Base-by-base conservation (phyloP, 345 rosid genomes). In the Gossypium bickii region DNA sequence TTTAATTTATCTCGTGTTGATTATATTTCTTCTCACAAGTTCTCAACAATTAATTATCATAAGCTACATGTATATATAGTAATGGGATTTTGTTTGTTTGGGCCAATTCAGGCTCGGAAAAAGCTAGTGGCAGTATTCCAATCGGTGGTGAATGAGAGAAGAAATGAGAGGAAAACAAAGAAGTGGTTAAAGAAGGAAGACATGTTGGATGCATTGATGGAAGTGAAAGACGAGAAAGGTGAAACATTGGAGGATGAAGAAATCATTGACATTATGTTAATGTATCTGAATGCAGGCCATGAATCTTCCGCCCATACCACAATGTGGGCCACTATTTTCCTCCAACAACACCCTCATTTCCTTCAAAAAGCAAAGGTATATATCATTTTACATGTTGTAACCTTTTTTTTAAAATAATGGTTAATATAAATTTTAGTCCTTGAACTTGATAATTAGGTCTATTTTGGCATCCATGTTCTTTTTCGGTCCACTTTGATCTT, bases 201-300 rank as follows among this genome's bases (percentile, higher is more conserved):
- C 84, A 92, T 94, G 97, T 47, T 92, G 87, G 97, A 94, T 71
- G 81, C 85, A 70, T 82, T 94, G 8, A 70, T 94, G 61, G 87
- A 81, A 69, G 89, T 82, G 44, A 74, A 87, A 74, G 98, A 92
- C 75, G 97, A 89, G 65, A 86, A 87, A 4, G 94, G 97, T 20
- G 82, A 88, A 76, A 83, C 71, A 79, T 79, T 94, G 73, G 78
- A 74, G 0, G 88, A 94, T 0, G 88, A 90, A 69, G 97, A 94
- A 45, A 90, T 94, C 77, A 87, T 94, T n/a, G 97, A 94, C 63
- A 59, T 94, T 43, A 72, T 90, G 63, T 18, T 94, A 45, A 92
- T 90, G 97, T 94, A 94, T 80, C 83, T 94, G 70, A 90, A 92
- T 82, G 98, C 97, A 0, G 97, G 97, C 67, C 97, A 94, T 67